Conservation (phyloP, 305 asterid genomes). For the Striga hermonthica region DNA sequence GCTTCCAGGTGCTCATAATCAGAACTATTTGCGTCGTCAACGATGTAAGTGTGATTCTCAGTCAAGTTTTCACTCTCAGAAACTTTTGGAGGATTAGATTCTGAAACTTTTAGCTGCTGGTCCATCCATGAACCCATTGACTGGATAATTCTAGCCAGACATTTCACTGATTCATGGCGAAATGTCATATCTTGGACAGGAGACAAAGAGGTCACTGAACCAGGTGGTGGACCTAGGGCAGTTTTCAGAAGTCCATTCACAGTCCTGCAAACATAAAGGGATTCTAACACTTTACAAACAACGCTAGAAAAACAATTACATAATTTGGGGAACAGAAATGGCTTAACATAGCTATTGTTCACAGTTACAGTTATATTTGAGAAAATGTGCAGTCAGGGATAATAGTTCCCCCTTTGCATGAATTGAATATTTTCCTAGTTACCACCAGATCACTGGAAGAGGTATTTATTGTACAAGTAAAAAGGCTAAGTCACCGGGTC, state of each 20-base stretch:
- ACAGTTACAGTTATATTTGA: constrained; percentile 23
- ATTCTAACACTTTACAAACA: constrained; percentile 32
- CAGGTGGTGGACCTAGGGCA: constrained; percentile 96
- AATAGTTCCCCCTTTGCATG: not conserved
- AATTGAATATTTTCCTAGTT: not conserved
- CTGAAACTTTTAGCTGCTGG: constrained; percentile 88
- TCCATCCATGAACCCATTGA: constrained; percentile 99
- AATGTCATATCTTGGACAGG: constrained; percentile 89
- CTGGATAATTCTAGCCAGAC: constrained; percentile 80
- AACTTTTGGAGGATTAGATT: constrained; percentile 41
- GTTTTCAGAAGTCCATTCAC: constrained; percentile 97
- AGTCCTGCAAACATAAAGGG: constrained; percentile 65
- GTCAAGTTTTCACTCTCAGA: constrained; percentile 57
- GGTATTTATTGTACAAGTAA: not conserved
- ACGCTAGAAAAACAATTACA: constrained; percentile 27
- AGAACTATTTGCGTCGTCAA: constrained; percentile 61
- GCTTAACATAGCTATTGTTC: constrained; percentile 16
- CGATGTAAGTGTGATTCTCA: constrained; percentile 43
- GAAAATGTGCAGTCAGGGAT: constrained; percentile 6
- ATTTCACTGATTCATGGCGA: constrained; percentile 92
- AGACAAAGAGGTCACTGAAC: constrained; percentile 78
- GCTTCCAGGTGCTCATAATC: constrained; percentile 74
- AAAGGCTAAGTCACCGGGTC: not conserved
- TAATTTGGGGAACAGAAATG: constrained; percentile 7
- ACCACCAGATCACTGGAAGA: not conserved